A percentile compares a stretch with the other conserved stretches of the same genome.
Conservation (phyloP, 192 early-diverging fungal species). For the Ambispora gerdemannii region DNA sequence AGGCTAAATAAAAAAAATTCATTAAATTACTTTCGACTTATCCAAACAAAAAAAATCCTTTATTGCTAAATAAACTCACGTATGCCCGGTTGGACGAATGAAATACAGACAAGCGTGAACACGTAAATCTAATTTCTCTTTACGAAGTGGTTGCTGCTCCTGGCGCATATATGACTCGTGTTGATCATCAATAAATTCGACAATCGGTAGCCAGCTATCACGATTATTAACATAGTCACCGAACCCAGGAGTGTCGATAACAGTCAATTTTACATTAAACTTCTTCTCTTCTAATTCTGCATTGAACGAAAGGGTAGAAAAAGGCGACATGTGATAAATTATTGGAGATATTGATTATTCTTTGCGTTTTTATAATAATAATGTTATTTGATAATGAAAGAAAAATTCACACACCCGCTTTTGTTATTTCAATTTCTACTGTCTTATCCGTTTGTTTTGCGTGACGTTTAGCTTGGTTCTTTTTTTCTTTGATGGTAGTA, state of each 20-base stretch:
- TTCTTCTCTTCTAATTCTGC: conserved; percentile 95
- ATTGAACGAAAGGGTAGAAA: conserved; percentile 6
- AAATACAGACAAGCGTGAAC: conserved; percentile 99
- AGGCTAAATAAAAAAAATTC: conserved; percentile 44
- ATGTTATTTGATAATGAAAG: conserved; percentile 21
- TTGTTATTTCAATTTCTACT: conserved; percentile 97
- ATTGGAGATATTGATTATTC: too few species aligned
- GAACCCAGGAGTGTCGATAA: conserved; percentile 90
- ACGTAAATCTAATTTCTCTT: conserved; percentile 87
- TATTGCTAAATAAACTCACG: conserved; percentile 40
- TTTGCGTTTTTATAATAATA: too few species aligned
- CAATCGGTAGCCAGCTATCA: conserved; percentile 96
- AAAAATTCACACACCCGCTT: conserved; percentile 67
- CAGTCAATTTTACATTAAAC: conserved; percentile 93
- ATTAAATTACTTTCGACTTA: background rate
- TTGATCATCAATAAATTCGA: conserved; percentile 98
- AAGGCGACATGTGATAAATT: background rate
- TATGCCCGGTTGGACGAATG: conserved; percentile 97
- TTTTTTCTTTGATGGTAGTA: conserved; percentile 89
- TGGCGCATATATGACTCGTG: conserved; percentile 92
- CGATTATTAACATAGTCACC: conserved; percentile 91
- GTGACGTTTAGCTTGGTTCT: conserved; percentile 77
- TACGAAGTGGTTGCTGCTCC: conserved; percentile 83
- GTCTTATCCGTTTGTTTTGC: conserved; percentile 92
- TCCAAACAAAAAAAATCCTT: conserved; percentile 19